phyloP scores from a whole-genome alignment of 73 alveolate genomes.

The Uronychia binucleata region DNA sequence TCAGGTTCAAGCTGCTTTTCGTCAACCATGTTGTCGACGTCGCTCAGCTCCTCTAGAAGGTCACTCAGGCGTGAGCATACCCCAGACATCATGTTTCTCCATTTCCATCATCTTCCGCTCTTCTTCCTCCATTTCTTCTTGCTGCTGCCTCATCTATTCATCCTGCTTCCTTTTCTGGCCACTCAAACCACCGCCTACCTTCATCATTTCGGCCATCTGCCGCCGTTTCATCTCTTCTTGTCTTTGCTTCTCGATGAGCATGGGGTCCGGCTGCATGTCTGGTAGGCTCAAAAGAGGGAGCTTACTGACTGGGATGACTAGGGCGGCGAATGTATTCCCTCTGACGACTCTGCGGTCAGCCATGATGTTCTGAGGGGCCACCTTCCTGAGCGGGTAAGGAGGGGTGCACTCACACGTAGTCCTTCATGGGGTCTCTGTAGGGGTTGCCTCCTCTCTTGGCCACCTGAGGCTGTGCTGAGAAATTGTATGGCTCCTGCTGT shows the following conservation, averaged over 20 bases:
- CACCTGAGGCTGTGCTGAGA: slow-evolving; percentile 64
- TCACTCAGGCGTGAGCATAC: slow-evolving; percentile 10
- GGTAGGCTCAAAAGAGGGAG: not conserved
- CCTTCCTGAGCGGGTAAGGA: slow-evolving; percentile 25
- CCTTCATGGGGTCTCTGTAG: slow-evolving; percentile 66
- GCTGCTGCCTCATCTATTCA: slow-evolving; percentile 23
- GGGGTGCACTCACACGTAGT: slow-evolving; percentile 32
- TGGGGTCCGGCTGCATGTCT: slow-evolving; percentile 70
- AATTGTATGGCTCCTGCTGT: slow-evolving; percentile 19
- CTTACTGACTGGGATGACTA: slow-evolving; percentile 82
- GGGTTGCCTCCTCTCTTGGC: slow-evolving; percentile 46
- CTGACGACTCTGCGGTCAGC: slow-evolving; percentile 95
- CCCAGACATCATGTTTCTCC: slow-evolving; percentile 51
- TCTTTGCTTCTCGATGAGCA: slow-evolving; percentile 67
- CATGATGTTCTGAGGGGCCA: slow-evolving; percentile 78
- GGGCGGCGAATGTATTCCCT: slow-evolving; percentile 97
- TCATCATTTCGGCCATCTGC: slow-evolving; percentile 35
- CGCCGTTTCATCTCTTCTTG: slow-evolving; percentile 53
- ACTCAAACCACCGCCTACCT: not conserved
- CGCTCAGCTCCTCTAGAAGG: slow-evolving; percentile 69
- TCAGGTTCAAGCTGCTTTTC: slow-evolving; percentile 80
- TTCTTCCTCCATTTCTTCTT: slow-evolving; percentile 49
- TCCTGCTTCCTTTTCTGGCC: slow-evolving; percentile 57
- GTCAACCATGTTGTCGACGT: slow-evolving; percentile 68
- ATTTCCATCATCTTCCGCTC: slow-evolving; percentile 25